Evolutionary conservation across 2,329 filamentous ascomycete genomes (phyloP), one percentile per base, ranked within the genome.

Genomic region (Cercospora brassicicola): DNA sequence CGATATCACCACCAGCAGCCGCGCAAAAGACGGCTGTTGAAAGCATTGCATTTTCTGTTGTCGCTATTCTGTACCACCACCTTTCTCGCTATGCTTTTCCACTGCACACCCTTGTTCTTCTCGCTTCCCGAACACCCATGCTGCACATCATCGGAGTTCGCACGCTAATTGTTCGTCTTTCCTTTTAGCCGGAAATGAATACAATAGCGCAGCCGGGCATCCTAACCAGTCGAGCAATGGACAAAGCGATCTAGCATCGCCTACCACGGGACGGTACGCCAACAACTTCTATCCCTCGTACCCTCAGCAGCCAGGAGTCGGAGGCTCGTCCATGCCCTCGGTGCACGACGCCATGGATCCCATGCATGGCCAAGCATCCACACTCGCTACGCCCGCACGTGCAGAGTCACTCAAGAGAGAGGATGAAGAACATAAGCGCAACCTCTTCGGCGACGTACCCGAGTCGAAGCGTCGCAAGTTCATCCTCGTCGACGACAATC

Each of bases 401-500:
- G 79, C 75, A 56, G 78, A 77, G 67, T 69, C 78, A 31, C 81
- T 82, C 71, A 74, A 73, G 33, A 81, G 86, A 72, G 84, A 86
- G 67, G 83, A 85, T 69, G 84, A 89, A 75, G 86, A 87, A 69
- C 78, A 79, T 82, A 90, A 84, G 62, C 86, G 89, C 15, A 88
- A 89, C 59, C 87, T 97, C 55, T 97, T 97, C 79, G 92, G 93
- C 59, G 91, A 95, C 72, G 87, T 97, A 62, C 93, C 94, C 1
- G 93, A 95, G 76, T 89, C 90, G 62, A 97, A 96, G 82, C 92
- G 93, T 76, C 91, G 94, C 78, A 98, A 97, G 81, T 98, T 98
- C 80, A 97, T 98, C 73, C 87, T 98, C 9, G 93, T 98, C 30
- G 94, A 97, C 73, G 94, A 98, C 79, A 89, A 88, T 62, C 91